Evolutionary conservation across 2,329 filamentous ascomycete genomes (phyloP).

Genomic region (Colletotrichum orbiculare): DNA sequence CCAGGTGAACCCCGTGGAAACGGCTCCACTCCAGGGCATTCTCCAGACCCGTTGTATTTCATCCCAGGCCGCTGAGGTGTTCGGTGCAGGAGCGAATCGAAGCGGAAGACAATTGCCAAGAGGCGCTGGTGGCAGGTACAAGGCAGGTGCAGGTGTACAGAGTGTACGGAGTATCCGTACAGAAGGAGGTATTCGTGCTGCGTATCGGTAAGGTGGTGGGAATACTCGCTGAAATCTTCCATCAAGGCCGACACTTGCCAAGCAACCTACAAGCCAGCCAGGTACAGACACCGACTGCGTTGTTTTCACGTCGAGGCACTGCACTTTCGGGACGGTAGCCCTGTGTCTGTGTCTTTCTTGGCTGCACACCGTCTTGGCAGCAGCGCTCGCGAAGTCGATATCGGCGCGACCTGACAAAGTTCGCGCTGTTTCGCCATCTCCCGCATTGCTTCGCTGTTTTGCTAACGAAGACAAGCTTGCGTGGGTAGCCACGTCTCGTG

Average conservation of each 20-base stretch:
- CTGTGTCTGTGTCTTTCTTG: conserved; percentile 23
- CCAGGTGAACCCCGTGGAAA: conserved; percentile 4
- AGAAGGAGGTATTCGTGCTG: no score
- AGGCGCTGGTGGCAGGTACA: conserved; percentile 1
- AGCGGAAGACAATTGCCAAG: conserved; percentile 1
- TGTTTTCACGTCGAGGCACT: background rate
- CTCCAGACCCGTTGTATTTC: conserved; percentile 15
- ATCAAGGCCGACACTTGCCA: background rate
- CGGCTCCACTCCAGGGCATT: conserved; percentile 20
- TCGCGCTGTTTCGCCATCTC: no score
- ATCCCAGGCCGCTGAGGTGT: conserved; percentile 11
- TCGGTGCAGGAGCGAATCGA: background rate
- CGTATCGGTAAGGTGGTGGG: background rate
- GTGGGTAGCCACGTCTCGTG: no score
- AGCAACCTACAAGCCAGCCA: no score
- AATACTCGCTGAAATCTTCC: conserved; percentile 9
- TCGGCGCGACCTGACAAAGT: background rate
- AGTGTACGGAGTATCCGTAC: background rate
- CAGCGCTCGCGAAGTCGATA: conserved; percentile 21
- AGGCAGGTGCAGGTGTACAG: conserved; percentile 1
- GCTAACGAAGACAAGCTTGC: no score
- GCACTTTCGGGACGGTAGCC: background rate
- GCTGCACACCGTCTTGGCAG: conserved; percentile 33
- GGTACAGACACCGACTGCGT: background rate
- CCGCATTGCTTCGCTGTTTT: no score